Percentiles rank a stretch among this genome's conserved stretches.
Evolutionary conservation across 352 stramenopile genomes (phyloP).

Genomic region (Globisporangium camurandrum): DNA sequence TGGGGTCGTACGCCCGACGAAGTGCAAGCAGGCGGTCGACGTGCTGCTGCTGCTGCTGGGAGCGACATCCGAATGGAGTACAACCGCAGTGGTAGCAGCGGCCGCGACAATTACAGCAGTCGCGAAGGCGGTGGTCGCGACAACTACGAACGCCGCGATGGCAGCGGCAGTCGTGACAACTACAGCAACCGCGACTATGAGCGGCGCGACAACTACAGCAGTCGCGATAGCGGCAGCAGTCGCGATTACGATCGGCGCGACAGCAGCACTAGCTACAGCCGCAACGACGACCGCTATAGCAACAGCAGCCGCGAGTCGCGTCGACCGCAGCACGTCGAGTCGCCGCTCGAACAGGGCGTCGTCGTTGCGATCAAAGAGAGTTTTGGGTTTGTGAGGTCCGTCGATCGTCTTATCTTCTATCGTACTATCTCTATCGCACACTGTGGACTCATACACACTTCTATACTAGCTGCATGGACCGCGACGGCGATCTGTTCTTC

Average conservation of each 20-base stretch:
- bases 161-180: slow-evolving; percentile 2
- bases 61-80: slow-evolving; percentile 9
- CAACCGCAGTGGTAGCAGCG: slow-evolving; percentile 3
- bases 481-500: slow-evolving; percentile 75
- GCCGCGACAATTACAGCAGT: slow-evolving; percentile 4
- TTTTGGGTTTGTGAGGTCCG: slow-evolving; percentile 46
- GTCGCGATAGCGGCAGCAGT: not conserved
- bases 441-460: slow-evolving; percentile 4
- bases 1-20: slow-evolving; percentile 8
- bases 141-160: not conserved
- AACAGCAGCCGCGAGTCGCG: slow-evolving; percentile 6
- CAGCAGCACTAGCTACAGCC: slow-evolving; percentile 5
- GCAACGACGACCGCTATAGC: not conserved
- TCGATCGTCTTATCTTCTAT: not conserved
- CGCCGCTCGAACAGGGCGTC: slow-evolving; percentile 29
- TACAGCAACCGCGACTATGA: not conserved
- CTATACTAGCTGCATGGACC: slow-evolving; percentile 42
- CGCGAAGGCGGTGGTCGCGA: not conserved
- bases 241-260: slow-evolving; percentile 1
- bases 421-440: not conserved
- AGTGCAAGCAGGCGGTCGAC: slow-evolving; percentile 8
- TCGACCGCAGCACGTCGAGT: slow-evolving; percentile 10
- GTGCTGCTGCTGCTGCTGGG: slow-evolving; percentile 6
- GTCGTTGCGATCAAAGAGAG: slow-evolving; percentile 44
- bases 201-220: not conserved